Percentiles rank a stretch among this genome's conserved stretches.
Evolutionary conservation across 2,329 filamentous ascomycete species (phyloP).

Genomic region (Pseudocercospora vitis): DNA sequence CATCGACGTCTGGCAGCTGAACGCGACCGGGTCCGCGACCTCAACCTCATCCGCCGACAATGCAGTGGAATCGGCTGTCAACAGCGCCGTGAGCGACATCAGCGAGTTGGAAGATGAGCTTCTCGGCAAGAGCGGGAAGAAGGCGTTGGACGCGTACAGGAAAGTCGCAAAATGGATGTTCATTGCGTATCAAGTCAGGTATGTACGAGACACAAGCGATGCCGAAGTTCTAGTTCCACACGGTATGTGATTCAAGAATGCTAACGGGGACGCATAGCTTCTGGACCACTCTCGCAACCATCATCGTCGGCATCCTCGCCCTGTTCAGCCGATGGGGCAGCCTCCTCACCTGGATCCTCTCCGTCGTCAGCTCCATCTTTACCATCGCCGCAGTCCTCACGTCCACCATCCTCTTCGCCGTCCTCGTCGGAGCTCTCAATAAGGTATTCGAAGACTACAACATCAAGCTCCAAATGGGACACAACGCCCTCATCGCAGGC

Average conservation of each 20-base stretch:
- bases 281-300: slow-evolving; percentile 66
- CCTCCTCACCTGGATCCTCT: slow-evolving; percentile 77
- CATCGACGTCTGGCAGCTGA: slow-evolving; percentile 65
- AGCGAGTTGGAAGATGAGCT: slow-evolving; percentile 35
- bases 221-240: not conserved
- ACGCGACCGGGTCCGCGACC: slow-evolving; percentile 47
- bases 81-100: slow-evolving; percentile 55
- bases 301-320: slow-evolving; percentile 77
- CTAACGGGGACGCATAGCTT: slow-evolving; percentile 41
- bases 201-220: not conserved
- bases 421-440: slow-evolving; percentile 69
- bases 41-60: slow-evolving; percentile 24
- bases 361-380: slow-evolving; percentile 58
- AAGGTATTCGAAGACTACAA: slow-evolving; percentile 68
- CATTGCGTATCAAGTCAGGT: slow-evolving; percentile 42
- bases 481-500: slow-evolving; percentile 66
- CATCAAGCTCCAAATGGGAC: slow-evolving; percentile 66
- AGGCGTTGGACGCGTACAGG: slow-evolving; percentile 70
- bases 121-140: slow-evolving; percentile 66
- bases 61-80: slow-evolving; percentile 37
- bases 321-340: slow-evolving; percentile 80
- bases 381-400: slow-evolving; percentile 67
- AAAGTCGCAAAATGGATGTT: slow-evolving; percentile 71
- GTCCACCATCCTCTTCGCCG: slow-evolving; percentile 70
- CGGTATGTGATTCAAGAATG: not conserved